Base-by-base conservation (phyloP, 306 rosid genomes). In the Vigna angularis region DNA sequence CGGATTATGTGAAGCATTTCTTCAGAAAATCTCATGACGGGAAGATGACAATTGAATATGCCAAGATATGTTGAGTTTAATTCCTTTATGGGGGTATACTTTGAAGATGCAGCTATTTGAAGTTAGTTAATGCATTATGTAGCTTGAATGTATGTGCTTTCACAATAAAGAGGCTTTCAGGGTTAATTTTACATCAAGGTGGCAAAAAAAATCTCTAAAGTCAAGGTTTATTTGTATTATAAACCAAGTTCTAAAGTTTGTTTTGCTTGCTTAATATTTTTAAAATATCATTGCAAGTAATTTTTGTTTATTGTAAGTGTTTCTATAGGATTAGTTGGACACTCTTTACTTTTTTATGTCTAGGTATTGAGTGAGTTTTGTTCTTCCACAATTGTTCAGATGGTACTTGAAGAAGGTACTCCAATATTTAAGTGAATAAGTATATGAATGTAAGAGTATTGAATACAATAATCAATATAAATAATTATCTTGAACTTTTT, bases 1-100 rank as follows among this genome's bases (percentile, higher is more conserved):
- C 88, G 1, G 90, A 87, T 73, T 89, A 89, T 53, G 89, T 84
- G 73, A 87, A 73, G 72, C 83, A 86, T 83, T 91, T 91, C 84
- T 89, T 75, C 67, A 65, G 42, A 53, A 89, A 91, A 73, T 79
- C 88, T 42, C 89, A 84, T 79, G 90, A 91, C 81, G 93, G 93
- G 10, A 91, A 91, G 86, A 20, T 4, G n/a, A 89, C 90, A 0
- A 9, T 91, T 71, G 90, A 91, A 11, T 84, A 74, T 76, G 88
- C 86, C 5, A 84, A 85, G 78, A 71, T 83, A 24, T 66, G 24
- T 36, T 57, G 38, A 50, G 12, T 17, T 45, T 66, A n/a, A 11
- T 59, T 10, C 34, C 3, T 63, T 16, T 62, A 12, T 22, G 47
- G 16, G 16, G 47, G 9, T 20, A 1, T 22, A 6, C 26, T 66